Percentiles rank a stretch among this genome's conserved stretches.
Conservation (phyloP, 2,329 filamentous ascomycete genomes). For the Penicillium digitatum region DNA sequence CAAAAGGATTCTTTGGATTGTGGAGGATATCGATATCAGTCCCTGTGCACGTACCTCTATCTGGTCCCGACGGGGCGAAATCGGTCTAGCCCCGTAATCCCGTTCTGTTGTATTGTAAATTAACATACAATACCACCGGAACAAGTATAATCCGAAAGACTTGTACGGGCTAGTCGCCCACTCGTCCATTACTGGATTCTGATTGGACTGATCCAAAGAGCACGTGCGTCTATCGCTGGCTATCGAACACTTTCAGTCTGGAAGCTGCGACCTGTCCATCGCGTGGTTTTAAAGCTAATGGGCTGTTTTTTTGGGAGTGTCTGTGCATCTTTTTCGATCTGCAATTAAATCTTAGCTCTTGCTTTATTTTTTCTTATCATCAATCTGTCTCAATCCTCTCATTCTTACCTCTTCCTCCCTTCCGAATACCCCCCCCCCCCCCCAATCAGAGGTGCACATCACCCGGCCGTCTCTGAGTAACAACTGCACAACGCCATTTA, state of each 20-base stretch:
- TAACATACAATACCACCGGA: not conserved
- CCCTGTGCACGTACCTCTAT: not conserved
- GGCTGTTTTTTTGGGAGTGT: not conserved
- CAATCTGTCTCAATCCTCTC: not conserved
- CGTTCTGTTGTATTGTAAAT: not conserved
- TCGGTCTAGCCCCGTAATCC: conserved; percentile 1
- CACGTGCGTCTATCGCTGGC: conserved; percentile 13
- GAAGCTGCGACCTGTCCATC: not conserved
- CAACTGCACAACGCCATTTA: conserved; percentile 14
- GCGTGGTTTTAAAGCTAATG: not conserved
- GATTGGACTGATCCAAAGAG: not conserved
- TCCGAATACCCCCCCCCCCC: not conserved
- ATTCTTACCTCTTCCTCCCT: not conserved
- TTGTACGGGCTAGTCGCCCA: not conserved
- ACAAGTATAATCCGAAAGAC: conserved; percentile 2
- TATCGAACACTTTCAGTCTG: conserved; percentile 2
- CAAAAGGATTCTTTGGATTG: not conserved
- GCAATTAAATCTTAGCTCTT: not conserved
- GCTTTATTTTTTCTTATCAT: not conserved
- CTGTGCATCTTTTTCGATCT: not conserved
- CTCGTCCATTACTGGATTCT: not conserved
- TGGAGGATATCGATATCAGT: not conserved
- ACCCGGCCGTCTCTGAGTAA: conserved; percentile 3
- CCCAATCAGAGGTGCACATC: conserved; percentile 4
- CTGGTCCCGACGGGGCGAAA: not conserved